Base-by-base conservation (phyloP, 2,329 filamentous ascomycete species). In the Orbilia brochopaga region DNA sequence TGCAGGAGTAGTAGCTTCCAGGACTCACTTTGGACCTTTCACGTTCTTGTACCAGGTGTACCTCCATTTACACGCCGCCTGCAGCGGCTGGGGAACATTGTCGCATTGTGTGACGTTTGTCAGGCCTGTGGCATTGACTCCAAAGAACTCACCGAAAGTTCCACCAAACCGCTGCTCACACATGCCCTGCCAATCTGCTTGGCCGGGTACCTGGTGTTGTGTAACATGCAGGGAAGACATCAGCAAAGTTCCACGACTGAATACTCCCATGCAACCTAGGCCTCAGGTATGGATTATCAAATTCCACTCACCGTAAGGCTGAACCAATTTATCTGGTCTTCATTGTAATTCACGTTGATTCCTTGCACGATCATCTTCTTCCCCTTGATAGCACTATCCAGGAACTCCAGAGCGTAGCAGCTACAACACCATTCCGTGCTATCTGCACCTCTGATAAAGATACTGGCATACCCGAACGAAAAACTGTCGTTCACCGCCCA, bases 311-410 rank as follows among this genome's bases (percentile, higher is more conserved):
- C 66, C 19, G 66, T 52, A 24, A 70, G 51, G 23, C 66, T 70
- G 27, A 70, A 64, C 66, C 66, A 70, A 50, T 70, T 70, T 15
- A 70, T 64, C 32, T 70, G 66, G n/a, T 70, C 23, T 23, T 55
- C 66, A 23, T 70, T 70, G 21, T 64, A 70, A 17, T 70, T 70
- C 24, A 70, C 66, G 52, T 88, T 88, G 27, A 85, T 87, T 5
- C 85, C 84, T 76, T 88, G 86, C n/a, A 88, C 83, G 63, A 88
- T 81, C 85, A 88, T 86, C 70, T 81, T 84, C 80, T 88, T 88
- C 59, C 86, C 86, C 24, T 80, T 79, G 27, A 85, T 81, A n/a
- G 69, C 44, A 23, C 74, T 74, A 50, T 75, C 74, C 8, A 84
- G 85, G 76, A 87, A 87, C 13, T 84, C 85, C 61, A 87, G 78